Conservation (phyloP, 2,329 filamentous ascomycete genomes). For the Metarhizium rileyi region DNA sequence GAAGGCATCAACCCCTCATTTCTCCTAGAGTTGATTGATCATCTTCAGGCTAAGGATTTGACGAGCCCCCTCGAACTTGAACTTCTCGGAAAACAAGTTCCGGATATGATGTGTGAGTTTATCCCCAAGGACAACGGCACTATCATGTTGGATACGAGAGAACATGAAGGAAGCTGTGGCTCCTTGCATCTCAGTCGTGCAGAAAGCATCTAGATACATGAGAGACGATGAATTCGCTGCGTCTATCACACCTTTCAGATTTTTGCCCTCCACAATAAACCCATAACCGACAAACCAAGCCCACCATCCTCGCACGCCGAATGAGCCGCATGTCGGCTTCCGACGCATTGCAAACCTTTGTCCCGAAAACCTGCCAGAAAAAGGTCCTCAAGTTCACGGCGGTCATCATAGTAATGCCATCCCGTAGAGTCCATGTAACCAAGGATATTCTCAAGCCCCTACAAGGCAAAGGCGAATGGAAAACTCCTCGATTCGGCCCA, state of each 20-base stretch:
- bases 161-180: not conserved
- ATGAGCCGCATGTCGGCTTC: not conserved
- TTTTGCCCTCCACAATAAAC: not conserved
- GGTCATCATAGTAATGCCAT: not conserved
- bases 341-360: not conserved
- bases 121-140: no score
- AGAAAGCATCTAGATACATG: not conserved
- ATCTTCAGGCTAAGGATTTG: no score
- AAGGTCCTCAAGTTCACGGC: not conserved
- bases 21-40: no score
- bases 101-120: no score
- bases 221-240: not conserved
- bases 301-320: not conserved
- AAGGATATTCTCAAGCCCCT: not conserved
- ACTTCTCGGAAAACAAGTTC: no score
- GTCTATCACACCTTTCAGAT: not conserved
- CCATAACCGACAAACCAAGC: not conserved
- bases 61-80: no score
- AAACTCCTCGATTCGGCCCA: not conserved
- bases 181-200: not conserved
- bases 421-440: not conserved
- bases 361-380: not conserved
- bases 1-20: no score
- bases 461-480: not conserved
- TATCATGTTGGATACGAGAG: no score